Base-by-base conservation (phyloP, 1,284 basidiomycete species). In the Blastosporella zonata region DNA sequence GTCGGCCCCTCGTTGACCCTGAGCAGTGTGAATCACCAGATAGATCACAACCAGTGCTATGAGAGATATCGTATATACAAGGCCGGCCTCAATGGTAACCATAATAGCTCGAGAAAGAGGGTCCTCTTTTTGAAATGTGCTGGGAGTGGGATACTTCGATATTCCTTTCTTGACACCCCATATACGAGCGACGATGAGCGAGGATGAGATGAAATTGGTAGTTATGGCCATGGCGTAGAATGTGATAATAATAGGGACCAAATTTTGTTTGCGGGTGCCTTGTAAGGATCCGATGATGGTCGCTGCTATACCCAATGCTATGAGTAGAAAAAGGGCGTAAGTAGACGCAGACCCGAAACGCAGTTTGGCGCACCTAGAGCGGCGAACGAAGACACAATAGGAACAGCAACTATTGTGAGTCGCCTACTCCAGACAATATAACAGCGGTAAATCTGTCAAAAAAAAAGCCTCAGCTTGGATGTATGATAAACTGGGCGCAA, bases 171-270 rank as follows among this genome's bases (percentile, higher is more conserved):
- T 46, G 5, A 54, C 52, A 10, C 41, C 45, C 52, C 49, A 54
- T 25, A 54, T 52, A 13, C 52, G 50, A 41, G 28, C 27, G 15
- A 54, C 53, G 12, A 52, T 56, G n/a, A 56, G 47, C 9, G 53
- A 44, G 3, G 52, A 52, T n/a, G 55, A 46, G 22, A 52, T 17
- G 8, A 47, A 37, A 25, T 56, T 54, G 1, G 47, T 51, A 10
- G 27, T 39, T 28, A 56, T 46, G 1, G 52, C 54, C 27, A 51
- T 33, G n/a, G 42, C 43, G 6, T 52, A 46, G 21, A 52, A 45
- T 12, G 44, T 39, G 22, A 47, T 27, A 13, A 49, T 34, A 2
- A 52, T 43, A 17, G 55, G 44, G 4, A 40, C 31, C 13, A 56
- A 15, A 3, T 7, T 40, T 13, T 10, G 40, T 21, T 43, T 49